Percentiles rank a stretch among this genome's conserved stretches.
Evolutionary conservation across 345 rosid species (phyloP).

Genomic region (Populus pruinosa): DNA sequence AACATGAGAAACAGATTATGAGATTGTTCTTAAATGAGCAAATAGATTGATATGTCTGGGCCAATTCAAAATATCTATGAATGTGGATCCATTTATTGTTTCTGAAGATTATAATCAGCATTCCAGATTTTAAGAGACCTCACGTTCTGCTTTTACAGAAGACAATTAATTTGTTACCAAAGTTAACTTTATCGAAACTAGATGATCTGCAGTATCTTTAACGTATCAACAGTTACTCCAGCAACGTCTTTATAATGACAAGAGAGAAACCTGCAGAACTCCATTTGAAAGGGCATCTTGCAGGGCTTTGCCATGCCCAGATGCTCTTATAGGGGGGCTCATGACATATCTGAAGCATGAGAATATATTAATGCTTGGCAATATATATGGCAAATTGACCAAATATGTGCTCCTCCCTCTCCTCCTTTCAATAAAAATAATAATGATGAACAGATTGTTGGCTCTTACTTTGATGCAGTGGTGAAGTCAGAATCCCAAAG

Average conservation of each 20-base stretch:
- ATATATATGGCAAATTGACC: background rate
- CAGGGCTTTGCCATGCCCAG: conserved; percentile 83
- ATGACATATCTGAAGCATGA: conserved; percentile 71
- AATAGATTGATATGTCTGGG: background rate
- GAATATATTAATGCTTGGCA: conserved; percentile 7
- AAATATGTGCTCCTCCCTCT: background rate
- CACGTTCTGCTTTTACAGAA: background rate
- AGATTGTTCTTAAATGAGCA: background rate
- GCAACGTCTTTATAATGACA: background rate
- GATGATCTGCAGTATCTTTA: background rate
- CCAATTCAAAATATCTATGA: background rate
- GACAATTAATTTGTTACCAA: background rate
- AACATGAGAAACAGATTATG: conserved; percentile 10
- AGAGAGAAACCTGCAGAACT: conserved; percentile 65
- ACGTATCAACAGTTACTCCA: background rate
- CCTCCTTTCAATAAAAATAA: background rate
- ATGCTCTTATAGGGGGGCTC: conserved; percentile 92
- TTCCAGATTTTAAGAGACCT: background rate
- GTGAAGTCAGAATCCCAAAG: conserved; percentile 86
- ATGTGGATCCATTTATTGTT: background rate
- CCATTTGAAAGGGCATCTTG: conserved; percentile 96
- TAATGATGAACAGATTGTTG: background rate
- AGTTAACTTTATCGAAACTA: background rate
- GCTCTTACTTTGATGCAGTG: conserved; percentile 76
- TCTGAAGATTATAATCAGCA: background rate